Conservation (phyloP, 169 alveolate genomes). For the Babesia microti region DNA sequence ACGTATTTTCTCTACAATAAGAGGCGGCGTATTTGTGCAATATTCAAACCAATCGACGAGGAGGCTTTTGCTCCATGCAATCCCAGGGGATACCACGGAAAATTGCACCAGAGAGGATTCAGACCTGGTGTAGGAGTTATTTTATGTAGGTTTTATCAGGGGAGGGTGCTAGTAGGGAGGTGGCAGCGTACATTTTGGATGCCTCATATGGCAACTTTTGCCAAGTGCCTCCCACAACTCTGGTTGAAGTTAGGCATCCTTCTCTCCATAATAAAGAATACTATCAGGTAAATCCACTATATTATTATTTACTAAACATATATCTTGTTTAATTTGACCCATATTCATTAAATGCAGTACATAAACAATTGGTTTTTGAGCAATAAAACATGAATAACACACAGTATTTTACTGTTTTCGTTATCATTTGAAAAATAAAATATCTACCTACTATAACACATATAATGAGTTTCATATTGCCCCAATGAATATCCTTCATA, state of each 20-base stretch:
- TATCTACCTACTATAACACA: no score
- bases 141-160: slow-evolving; percentile 94
- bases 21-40: slow-evolving; percentile 76
- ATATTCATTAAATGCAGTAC: neutral
- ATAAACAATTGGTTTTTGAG: neutral
- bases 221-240: slow-evolving; percentile 92
- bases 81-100: slow-evolving; percentile 91
- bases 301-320: neutral
- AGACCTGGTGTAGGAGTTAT: slow-evolving; percentile 86
- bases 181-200: slow-evolving; percentile 93
- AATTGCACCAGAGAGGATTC: slow-evolving; percentile 84
- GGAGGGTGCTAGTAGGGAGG: slow-evolving; percentile 96
- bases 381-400: neutral
- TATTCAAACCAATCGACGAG: slow-evolving; percentile 96
- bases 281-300: slow-evolving; percentile 19
- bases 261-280: slow-evolving; percentile 71
- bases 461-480: no score
- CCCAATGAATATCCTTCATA: no score
- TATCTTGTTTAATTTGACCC: neutral
- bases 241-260: slow-evolving; percentile 91
- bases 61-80: slow-evolving; percentile 97
- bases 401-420: neutral
- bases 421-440: no score
- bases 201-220: slow-evolving; percentile 68
- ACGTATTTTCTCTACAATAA: slow-evolving; percentile 83